Conservation (phyloP, 495 filamentous ascomycete species). For the Xylaria acuta region DNA sequence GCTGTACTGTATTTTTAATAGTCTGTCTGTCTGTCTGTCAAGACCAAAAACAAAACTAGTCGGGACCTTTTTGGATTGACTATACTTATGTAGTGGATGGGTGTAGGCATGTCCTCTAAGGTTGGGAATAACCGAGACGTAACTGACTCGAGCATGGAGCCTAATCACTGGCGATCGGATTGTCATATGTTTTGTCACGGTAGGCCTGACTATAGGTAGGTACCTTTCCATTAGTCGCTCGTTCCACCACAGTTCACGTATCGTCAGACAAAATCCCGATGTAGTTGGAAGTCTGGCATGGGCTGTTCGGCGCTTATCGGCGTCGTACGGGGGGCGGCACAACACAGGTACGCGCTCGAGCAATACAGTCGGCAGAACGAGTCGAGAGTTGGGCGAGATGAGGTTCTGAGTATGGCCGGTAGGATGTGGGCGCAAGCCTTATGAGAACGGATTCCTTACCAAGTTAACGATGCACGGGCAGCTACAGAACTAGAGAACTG, state of each 20-base stretch:
- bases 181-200: neutral
- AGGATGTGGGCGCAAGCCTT: neutral
- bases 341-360: neutral
- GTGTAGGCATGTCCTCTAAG: neutral
- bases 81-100: neutral
- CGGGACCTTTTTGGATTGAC: no score
- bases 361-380: neutral
- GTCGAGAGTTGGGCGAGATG: neutral
- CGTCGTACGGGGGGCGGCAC: neutral
- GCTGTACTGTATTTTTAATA: no score
- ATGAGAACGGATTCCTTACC: neutral
- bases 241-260: neutral
- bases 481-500: neutral
- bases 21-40: no score
- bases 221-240: neutral
- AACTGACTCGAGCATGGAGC: slow-evolving; percentile 6
- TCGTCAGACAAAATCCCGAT: neutral
- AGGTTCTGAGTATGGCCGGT: neutral
- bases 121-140: neutral
- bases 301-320: neutral
- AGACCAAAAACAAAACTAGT: no score
- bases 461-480: no score
- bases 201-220: neutral
- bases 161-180: neutral
- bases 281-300: neutral